phyloP scores from a whole-genome alignment of 371 early-diverging fungal genomes.

The Mucor saturninus region DNA sequence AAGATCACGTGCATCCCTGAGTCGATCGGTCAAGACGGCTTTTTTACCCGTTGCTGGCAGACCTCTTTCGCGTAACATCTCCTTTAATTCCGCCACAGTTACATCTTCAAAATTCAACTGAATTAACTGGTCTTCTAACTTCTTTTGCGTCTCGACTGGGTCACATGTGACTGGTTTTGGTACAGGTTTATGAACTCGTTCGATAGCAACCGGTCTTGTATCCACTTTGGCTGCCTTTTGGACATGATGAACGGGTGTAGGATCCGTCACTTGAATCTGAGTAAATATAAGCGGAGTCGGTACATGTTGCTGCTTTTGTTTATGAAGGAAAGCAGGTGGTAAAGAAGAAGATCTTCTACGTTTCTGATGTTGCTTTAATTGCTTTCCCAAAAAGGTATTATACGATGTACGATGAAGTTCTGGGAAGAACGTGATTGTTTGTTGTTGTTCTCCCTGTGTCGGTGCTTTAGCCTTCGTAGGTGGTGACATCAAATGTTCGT shows the following conservation, averaged over 20 bases:
- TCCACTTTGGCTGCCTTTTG: constrained; percentile 32
- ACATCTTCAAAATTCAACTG: constrained; percentile 71
- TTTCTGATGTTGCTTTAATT: constrained; percentile 30
- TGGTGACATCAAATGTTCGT: constrained; percentile 1
- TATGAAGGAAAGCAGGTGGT: constrained; percentile 32
- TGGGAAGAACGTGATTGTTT: constrained; percentile 26
- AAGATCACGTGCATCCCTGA: constrained; percentile 50
- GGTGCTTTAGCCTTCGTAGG: background rate
- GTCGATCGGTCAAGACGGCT: constrained; percentile 60
- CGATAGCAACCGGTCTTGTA: constrained; percentile 29
- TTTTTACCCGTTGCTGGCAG: constrained; percentile 68
- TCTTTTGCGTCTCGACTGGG: constrained; percentile 36
- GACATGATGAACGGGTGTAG: constrained; percentile 32
- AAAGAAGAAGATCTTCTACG: constrained; percentile 39
- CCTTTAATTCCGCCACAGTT: constrained; percentile 73
- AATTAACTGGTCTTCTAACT: constrained; percentile 47
- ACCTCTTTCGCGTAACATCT: constrained; percentile 64
- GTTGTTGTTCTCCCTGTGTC: constrained; percentile 9
- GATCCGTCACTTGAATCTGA: constrained; percentile 36
- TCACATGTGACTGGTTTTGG: constrained; percentile 30
- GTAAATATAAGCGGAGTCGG: constrained; percentile 35
- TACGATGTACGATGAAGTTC: constrained; percentile 30
- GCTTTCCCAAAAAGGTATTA: constrained; percentile 27
- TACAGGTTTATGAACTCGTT: constrained; percentile 29
- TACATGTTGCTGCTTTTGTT: constrained; percentile 9